These are phyloP conservation scores for Nigrospora sphaerica DNA, from an alignment of 2,329 filamentous ascomycete species.

Conservation along the genomic window DNA sequence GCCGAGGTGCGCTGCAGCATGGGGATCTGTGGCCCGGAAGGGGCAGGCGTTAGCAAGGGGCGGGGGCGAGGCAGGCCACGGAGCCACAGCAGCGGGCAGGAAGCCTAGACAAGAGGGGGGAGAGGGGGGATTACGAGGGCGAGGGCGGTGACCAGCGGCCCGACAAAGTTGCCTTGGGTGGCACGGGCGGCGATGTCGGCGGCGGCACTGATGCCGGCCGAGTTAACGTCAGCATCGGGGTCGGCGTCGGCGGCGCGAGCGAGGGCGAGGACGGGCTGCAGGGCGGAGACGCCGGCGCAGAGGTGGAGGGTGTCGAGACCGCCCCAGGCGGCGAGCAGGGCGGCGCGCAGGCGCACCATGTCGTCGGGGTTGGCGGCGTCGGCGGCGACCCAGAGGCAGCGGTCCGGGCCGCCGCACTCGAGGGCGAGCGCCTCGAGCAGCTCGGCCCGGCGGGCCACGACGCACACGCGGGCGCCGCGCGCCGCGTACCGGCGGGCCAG, in stretches of 20 bases:
- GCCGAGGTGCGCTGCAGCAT: slow-evolving; percentile 21
- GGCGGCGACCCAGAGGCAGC: slow-evolving; percentile 17
- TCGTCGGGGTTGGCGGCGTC: slow-evolving; percentile 18
- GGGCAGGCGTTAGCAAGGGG: too few relatives aligned
- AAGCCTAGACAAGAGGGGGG: neutral
- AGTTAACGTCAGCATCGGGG: slow-evolving; percentile 10
- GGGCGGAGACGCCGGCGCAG: slow-evolving; percentile 24
- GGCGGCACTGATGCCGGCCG: slow-evolving; percentile 13
- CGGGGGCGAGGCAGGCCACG: neutral
- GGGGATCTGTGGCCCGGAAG: slow-evolving; percentile 12
- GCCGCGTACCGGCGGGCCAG: slow-evolving; percentile 19
- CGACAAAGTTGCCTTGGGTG: slow-evolving; percentile 21
- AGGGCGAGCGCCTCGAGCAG: slow-evolving; percentile 14
- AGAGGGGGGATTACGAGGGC: slow-evolving; percentile 12
- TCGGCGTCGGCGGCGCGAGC: slow-evolving; percentile 9
- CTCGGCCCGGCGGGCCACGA: slow-evolving; percentile 20
- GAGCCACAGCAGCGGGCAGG: neutral
- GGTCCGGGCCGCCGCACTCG: slow-evolving; percentile 13
- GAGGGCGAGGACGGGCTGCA: slow-evolving; percentile 23
- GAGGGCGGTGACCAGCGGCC: slow-evolving; percentile 18
- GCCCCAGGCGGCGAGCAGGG: slow-evolving; percentile 16
- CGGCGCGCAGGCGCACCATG: slow-evolving; percentile 18
- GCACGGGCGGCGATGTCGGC: slow-evolving; percentile 15
- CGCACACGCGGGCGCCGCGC: slow-evolving; percentile 19
- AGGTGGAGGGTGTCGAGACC: slow-evolving; percentile 23